Evolutionary conservation across 1,284 basidiomycete species (phyloP).

Genomic region (Neolentinus lepideus): DNA sequence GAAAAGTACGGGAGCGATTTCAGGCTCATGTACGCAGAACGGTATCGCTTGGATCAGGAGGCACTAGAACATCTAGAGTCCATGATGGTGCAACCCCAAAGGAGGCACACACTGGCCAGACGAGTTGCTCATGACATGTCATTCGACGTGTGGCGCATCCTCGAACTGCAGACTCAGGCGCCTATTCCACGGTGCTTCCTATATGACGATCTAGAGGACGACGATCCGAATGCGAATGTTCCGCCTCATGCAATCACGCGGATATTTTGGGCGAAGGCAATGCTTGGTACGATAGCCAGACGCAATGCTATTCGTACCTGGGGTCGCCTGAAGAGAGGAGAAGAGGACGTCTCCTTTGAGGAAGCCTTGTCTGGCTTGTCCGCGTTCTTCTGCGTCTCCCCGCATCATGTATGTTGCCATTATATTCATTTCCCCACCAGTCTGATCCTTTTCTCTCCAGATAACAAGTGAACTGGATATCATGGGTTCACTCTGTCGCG

Average conservation of each 20-base stretch:
- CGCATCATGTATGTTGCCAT: conserved; percentile 29
- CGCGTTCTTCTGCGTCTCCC: conserved; percentile 43
- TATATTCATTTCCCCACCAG: neutral
- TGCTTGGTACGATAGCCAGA: conserved; percentile 38
- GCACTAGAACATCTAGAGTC: neutral
- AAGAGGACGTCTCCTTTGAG: conserved; percentile 31
- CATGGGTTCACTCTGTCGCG: conserved; percentile 33
- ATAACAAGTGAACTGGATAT: conserved; percentile 30
- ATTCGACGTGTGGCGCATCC: neutral
- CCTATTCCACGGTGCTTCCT: neutral
- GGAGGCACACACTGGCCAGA: neutral
- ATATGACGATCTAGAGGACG: neutral
- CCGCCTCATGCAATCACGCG: conserved; percentile 33
- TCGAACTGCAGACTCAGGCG: neutral
- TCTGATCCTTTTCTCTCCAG: conserved; percentile 13
- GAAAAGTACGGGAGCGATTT: neutral
- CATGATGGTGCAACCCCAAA: neutral
- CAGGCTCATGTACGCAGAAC: neutral
- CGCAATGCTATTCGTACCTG: conserved; percentile 35
- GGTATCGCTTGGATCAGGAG: neutral
- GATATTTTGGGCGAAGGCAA: conserved; percentile 45
- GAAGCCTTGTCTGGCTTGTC: conserved; percentile 44
- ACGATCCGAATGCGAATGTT: neutral
- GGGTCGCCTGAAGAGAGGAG: conserved; percentile 20
- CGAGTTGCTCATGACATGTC: neutral